Conservation (phyloP, 2,329 filamentous ascomycete genomes). For the Xylaria sp. region DNA sequence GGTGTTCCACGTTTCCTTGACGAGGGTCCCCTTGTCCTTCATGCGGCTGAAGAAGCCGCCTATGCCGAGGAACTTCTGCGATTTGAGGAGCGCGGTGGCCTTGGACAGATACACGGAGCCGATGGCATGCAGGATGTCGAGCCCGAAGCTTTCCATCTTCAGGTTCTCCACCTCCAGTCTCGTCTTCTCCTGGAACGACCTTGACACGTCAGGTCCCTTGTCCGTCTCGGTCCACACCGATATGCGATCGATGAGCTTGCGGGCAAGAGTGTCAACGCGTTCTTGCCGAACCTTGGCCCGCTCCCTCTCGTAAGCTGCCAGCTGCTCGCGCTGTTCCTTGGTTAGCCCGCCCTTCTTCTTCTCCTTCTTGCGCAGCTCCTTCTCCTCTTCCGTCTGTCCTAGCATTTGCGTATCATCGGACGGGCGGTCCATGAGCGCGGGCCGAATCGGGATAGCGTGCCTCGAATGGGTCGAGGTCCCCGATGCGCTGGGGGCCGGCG, state of each 20-base stretch:
- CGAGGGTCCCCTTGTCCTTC: slow-evolving; percentile 94
- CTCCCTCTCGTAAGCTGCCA: slow-evolving; percentile 86
- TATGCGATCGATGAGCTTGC: slow-evolving; percentile 86
- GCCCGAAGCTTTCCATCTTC: slow-evolving; percentile 98
- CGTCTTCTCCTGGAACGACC: slow-evolving; percentile 91
- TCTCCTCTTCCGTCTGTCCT: slow-evolving; percentile 71
- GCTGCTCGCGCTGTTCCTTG: slow-evolving; percentile 91
- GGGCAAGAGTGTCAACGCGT: slow-evolving; percentile 79
- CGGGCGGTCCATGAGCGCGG: slow-evolving; percentile 81
- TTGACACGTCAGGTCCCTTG: slow-evolving; percentile 81
- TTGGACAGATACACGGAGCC: slow-evolving; percentile 89
- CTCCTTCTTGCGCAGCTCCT: slow-evolving; percentile 71
- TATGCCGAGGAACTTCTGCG: slow-evolving; percentile 95
- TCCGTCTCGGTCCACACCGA: slow-evolving; percentile 98
- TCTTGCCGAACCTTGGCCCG: slow-evolving; percentile 83
- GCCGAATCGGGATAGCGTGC: slow-evolving; percentile 71
- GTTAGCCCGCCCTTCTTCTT: slow-evolving; percentile 87
- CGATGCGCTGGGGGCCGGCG: slow-evolving; percentile 45
- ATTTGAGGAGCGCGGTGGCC: slow-evolving; percentile 84
- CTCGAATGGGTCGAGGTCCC: slow-evolving; percentile 44
- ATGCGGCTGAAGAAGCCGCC: slow-evolving; percentile 91
- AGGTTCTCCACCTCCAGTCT: slow-evolving; percentile 93
- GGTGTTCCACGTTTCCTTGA: slow-evolving; percentile 98
- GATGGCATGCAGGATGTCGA: slow-evolving; percentile 95
- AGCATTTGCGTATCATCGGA: slow-evolving; percentile 77